phyloP scores from a whole-genome alignment of 768 basidiomycete genomes.

The Rhizopogon rudus region DNA sequence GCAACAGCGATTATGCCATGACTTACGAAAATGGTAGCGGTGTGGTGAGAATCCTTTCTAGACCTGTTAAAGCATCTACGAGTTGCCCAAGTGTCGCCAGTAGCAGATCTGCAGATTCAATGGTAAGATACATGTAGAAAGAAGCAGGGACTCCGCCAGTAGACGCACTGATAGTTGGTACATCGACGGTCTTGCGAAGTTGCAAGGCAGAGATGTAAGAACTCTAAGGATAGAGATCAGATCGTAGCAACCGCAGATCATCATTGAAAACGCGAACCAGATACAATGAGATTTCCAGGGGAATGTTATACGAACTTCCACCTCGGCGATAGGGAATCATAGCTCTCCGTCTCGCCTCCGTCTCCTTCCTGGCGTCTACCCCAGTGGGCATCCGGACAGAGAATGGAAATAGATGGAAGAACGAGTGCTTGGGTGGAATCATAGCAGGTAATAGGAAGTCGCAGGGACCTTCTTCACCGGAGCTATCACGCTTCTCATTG shows the following conservation, averaged over 20 bases:
- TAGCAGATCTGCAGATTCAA: conserved; percentile 35
- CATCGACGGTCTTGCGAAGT: conserved; percentile 47
- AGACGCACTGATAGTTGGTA: conserved; percentile 54
- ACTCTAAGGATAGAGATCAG: conserved; percentile 38
- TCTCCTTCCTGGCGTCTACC: conserved; percentile 52
- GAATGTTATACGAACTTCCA: conserved; percentile 52
- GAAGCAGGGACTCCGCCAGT: neutral
- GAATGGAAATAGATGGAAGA: conserved; percentile 69
- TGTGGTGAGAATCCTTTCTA: conserved; percentile 71
- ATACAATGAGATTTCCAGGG: conserved; percentile 66
- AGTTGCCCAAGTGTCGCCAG: conserved; percentile 46
- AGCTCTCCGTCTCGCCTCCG: conserved; percentile 50
- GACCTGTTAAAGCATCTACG: conserved; percentile 60
- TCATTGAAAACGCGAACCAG: conserved; percentile 35
- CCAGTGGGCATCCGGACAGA: conserved; percentile 50
- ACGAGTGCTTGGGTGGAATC: conserved; percentile 53
- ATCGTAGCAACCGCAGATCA: neutral
- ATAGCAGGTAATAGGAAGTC: conserved; percentile 45
- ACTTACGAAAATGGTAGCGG: conserved; percentile 72
- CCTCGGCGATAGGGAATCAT: conserved; percentile 36
- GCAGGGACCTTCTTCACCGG: conserved; percentile 21
- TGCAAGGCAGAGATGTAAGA: conserved; percentile 64
- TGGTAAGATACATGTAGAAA: neutral
- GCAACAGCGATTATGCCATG: neutral
- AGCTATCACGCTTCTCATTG: neutral